Evolutionary conservation across 768 basidiomycete genomes (phyloP), one percentile per base, ranked within the genome.

Genomic region (Naematelia encephala): DNA sequence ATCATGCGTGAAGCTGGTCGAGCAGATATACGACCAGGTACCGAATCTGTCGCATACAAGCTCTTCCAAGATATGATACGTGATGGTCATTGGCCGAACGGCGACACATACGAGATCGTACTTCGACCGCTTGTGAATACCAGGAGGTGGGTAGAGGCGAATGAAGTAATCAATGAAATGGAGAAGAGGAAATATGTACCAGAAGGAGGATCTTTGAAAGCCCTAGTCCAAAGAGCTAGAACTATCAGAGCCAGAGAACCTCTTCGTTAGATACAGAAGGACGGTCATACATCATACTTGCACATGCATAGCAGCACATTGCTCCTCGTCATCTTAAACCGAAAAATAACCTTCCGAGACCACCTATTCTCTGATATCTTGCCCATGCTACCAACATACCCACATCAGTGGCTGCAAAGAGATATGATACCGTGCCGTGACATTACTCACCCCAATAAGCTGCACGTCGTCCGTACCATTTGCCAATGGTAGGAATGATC

Each of bases 391-490:
- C 28, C 28, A 23, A 8, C 34, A 39, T 39, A 8, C 8, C 8
- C 34, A 39, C 34, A 16, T n/a, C n/a, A n/a, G n/a, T n/a, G n/a
- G n/a, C n/a, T n/a, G n/a, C n/a, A n/a, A n/a, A n/a, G n/a, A n/a
- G n/a, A n/a, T n/a, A n/a, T n/a, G n/a, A n/a, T n/a, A n/a, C n/a
- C n/a, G n/a, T n/a, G n/a, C n/a, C n/a, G n/a, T n/a, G n/a, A n/a
- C n/a, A n/a, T n/a, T 13, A 82, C 86, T 75, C 67, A 93, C 91
- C 84, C 85, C 88, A 88, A 70, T 90, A 83, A 66, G 88, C 89
- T 83, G 87, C 91, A 74, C 83, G 83, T 70, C 92, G 82, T 27
- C 92, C 92, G 30, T 92, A 73, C 84, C 86, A 94, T 74, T 90
- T 92, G 54, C 92, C 92, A 59, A 91, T 75, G 79, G 86, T 87